Conservation (phyloP, 176 grass and related monocot genomes). For the Oryza meridionalis region DNA sequence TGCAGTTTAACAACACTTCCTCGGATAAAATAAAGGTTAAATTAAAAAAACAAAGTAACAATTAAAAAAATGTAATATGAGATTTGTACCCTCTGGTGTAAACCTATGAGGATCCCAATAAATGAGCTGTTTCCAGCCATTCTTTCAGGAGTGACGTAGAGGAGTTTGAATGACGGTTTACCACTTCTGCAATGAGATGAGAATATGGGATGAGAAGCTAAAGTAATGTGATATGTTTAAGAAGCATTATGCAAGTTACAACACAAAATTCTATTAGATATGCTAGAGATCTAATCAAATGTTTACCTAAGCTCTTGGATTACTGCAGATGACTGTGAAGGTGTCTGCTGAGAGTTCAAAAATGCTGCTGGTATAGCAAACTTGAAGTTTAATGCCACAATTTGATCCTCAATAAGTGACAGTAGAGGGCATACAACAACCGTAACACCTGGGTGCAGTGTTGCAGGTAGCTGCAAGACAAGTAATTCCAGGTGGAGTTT, state of each 20-base stretch:
- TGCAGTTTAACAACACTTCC: neutral
- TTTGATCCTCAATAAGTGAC: conserved; percentile 95
- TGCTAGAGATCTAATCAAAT: neutral
- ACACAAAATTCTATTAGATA: conserved; percentile 5
- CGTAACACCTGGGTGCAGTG: conserved; percentile 81
- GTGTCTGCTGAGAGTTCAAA: conserved; percentile 91
- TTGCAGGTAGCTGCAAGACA: conserved; percentile 83
- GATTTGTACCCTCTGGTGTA: conserved; percentile 75
- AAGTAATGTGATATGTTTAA: conserved; percentile 20
- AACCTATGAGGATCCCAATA: conserved; percentile 66
- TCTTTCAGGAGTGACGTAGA: conserved; percentile 95
- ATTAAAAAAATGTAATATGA: conserved; percentile 5
- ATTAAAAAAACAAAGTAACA: neutral
- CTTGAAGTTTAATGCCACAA: conserved; percentile 77
- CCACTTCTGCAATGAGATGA: conserved; percentile 53
- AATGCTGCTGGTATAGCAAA: conserved; percentile 79
- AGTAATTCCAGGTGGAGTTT: conserved; percentile 32
- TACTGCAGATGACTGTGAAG: conserved; percentile 72
- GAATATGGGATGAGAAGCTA: conserved; percentile 18
- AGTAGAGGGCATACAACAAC: conserved; percentile 79
- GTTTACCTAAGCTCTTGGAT: conserved; percentile 79
- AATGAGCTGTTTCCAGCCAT: conserved; percentile 62
- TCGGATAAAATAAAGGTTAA: neutral
- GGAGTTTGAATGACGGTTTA: conserved; percentile 73
- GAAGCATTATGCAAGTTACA: neutral